Percentiles rank a stretch among this genome's conserved stretches.
Conservation (phyloP, 1,284 basidiomycete species). For the Erythrobasidium hasegawianum region DNA sequence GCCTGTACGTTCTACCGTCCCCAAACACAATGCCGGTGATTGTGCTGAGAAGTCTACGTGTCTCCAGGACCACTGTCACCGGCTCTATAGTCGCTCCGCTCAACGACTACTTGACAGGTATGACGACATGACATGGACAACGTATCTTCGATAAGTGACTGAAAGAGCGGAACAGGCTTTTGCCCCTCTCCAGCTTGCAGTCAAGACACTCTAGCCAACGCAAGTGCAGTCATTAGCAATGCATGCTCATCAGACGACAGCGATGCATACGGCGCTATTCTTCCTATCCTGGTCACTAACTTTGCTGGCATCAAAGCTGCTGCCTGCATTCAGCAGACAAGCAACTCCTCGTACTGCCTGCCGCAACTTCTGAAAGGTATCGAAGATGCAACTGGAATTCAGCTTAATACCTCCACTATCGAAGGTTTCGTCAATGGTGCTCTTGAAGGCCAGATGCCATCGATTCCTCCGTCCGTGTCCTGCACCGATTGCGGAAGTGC, state of each 20-base stretch:
- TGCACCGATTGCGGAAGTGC: too few species aligned
- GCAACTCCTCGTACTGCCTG: conserved; percentile 27
- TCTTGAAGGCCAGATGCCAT: too few species aligned
- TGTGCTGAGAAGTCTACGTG: too few species aligned
- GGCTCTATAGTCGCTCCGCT: conserved; percentile 2
- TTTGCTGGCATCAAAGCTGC: conserved; percentile 4
- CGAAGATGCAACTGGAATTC: conserved; percentile 24
- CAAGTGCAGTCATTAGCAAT: conserved; percentile 4
- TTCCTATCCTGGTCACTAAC: conserved; percentile 10
- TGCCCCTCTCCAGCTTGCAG: conserved; percentile 21
- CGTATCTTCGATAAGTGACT: too few species aligned
- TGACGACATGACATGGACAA: too few species aligned
- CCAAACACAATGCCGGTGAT: too few species aligned
- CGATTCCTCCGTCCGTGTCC: too few species aligned
- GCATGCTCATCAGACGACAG: background rate
- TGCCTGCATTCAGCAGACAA: conserved; percentile 8
- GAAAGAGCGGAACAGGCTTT: conserved; percentile 13
- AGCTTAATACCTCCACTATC: too few species aligned
- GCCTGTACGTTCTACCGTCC: too few species aligned
- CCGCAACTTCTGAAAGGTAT: conserved; percentile 15
- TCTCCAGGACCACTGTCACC: background rate
- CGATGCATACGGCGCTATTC: background rate
- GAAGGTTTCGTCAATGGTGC: too few species aligned
- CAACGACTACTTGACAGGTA: conserved; percentile 11
- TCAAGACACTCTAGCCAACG: conserved; percentile 2